phyloP scores from a whole-genome alignment of 2,329 filamentous ascomycete species.

The Xylaria sp. region DNA sequence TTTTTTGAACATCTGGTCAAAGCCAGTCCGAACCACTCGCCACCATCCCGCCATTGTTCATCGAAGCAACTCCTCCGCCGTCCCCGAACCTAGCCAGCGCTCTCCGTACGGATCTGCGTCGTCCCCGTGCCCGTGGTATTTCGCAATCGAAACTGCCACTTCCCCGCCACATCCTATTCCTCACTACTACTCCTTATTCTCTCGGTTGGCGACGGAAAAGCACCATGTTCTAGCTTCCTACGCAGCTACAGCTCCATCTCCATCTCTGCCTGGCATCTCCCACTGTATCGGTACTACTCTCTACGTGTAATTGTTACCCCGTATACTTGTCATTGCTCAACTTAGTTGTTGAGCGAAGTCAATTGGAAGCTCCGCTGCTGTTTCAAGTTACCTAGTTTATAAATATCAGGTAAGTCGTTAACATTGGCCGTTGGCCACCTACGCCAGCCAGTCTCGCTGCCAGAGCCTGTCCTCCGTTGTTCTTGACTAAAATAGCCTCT shows the following conservation, averaged over 20 bases:
- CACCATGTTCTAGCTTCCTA: slow-evolving; percentile 47
- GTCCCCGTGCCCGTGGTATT: slow-evolving; percentile 16
- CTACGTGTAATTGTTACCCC: slow-evolving; percentile 44
- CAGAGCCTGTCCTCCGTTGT: not conserved
- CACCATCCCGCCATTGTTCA: slow-evolving; percentile 20
- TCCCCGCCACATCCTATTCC: slow-evolving; percentile 6
- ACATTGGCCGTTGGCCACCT: not conserved
- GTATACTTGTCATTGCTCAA: slow-evolving; percentile 38
- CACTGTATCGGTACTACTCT: slow-evolving; percentile 46
- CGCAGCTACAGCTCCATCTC: slow-evolving; percentile 35
- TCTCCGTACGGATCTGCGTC: not conserved
- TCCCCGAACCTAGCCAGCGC: not conserved
- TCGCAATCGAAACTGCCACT: slow-evolving; percentile 3
- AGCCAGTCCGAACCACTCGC: slow-evolving; percentile 1
- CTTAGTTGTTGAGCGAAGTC: slow-evolving; percentile 41
- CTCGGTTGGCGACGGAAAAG: slow-evolving; percentile 33
- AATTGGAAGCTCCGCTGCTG: slow-evolving; percentile 35
- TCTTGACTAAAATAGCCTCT: slow-evolving; percentile 10
- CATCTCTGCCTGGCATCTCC: slow-evolving; percentile 39
- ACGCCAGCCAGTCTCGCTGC: slow-evolving; percentile 15
- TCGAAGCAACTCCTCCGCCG: slow-evolving; percentile 24
- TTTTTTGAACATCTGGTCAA: slow-evolving; percentile 24
- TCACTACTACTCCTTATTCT: not conserved
- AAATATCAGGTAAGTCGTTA: slow-evolving; percentile 39
- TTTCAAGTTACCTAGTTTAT: slow-evolving; percentile 30